Evolutionary conservation across 768 basidiomycete genomes (phyloP).

Genomic region (Strobilomyces dryophilus): DNA sequence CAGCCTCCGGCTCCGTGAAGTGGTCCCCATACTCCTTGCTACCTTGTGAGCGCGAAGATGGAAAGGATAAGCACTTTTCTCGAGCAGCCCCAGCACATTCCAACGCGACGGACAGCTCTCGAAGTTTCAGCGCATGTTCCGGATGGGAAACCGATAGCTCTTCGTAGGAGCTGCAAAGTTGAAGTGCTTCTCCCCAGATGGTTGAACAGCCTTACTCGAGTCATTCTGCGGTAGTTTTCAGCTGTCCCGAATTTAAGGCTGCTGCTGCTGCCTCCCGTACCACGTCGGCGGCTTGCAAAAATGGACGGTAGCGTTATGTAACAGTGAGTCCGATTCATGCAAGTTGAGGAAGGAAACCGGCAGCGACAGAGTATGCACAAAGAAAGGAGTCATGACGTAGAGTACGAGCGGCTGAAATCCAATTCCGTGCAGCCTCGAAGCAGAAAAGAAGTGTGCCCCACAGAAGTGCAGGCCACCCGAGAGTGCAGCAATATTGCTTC

Average conservation of each 20-base stretch:
- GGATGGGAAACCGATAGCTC: background rate
- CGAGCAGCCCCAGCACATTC: background rate
- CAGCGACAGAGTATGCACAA: background rate
- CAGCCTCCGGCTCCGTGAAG: background rate
- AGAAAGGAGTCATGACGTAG: background rate
- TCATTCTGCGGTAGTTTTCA: slow-evolving; percentile 8
- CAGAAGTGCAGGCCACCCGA: background rate
- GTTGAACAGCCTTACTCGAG: slow-evolving; percentile 15
- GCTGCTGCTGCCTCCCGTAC: background rate
- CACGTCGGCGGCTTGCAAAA: background rate
- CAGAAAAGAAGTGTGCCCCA: background rate
- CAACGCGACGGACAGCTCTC: background rate
- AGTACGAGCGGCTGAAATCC: background rate
- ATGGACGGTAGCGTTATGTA: background rate
- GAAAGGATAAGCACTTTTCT: background rate
- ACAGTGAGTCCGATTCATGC: background rate
- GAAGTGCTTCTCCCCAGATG: slow-evolving; percentile 9
- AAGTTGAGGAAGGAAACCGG: background rate
- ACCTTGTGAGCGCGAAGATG: too few species aligned
- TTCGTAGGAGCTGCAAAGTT: background rate
- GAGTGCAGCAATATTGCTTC: background rate
- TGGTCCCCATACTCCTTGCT: too few species aligned
- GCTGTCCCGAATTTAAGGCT: background rate
- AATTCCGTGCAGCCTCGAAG: background rate
- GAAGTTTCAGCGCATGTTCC: background rate